Conservation (phyloP, 352 stramenopile species). For the Pythium grandisporangium region DNA sequence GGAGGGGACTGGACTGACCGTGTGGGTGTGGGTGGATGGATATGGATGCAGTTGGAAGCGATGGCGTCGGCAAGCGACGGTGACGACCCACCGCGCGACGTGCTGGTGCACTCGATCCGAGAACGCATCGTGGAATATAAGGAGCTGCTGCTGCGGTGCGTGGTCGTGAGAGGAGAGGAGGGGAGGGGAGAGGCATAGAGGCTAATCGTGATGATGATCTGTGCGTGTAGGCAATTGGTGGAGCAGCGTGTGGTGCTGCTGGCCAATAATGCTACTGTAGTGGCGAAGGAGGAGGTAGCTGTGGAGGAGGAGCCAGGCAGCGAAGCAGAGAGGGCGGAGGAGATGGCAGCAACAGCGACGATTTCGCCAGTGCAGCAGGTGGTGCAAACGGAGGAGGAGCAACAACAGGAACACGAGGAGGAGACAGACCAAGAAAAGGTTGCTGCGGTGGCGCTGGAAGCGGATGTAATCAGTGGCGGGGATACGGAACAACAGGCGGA, state of each 20-base stretch:
- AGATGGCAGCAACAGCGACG: neutral
- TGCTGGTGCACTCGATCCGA: slow-evolving; percentile 40
- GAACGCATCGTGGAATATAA: slow-evolving; percentile 72
- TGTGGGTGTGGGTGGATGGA: neutral
- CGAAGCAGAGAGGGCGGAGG: slow-evolving; percentile 1
- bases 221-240: slow-evolving; percentile 37
- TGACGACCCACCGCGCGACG: slow-evolving; percentile 10
- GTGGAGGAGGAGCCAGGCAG: slow-evolving; percentile 2
- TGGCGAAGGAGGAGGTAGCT: slow-evolving; percentile 5
- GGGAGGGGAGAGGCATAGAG: neutral
- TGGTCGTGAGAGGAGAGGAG: too few species aligned
- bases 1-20: neutral
- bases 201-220: slow-evolving; percentile 10
- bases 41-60: slow-evolving; percentile 32
- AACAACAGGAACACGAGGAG: neutral
- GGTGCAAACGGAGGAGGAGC: neutral
- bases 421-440: slow-evolving; percentile 11
- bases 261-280: slow-evolving; percentile 17
- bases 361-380: neutral
- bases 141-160: slow-evolving; percentile 51
- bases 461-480: too few species aligned
- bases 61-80: slow-evolving; percentile 37
- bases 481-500: too few species aligned
- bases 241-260: slow-evolving; percentile 37
- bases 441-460: too few species aligned